phyloP scores from a whole-genome alignment of 176 grass and related monocot genomes.

The Hordeum marinum region DNA sequence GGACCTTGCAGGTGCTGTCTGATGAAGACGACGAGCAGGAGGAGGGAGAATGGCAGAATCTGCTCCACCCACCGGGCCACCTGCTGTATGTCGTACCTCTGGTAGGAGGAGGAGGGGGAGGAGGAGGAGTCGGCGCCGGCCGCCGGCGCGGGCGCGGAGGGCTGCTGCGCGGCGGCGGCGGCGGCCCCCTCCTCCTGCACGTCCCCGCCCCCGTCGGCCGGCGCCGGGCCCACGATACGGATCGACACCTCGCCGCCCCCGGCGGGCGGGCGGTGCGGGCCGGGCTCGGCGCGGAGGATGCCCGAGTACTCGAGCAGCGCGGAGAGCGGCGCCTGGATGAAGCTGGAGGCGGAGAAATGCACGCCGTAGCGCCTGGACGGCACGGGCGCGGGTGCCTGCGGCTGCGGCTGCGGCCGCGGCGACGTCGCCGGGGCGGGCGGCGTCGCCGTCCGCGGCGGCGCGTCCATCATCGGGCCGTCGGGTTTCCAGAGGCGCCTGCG shows the following conservation, averaged over 20 bases:
- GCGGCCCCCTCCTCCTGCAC: constrained; percentile 24
- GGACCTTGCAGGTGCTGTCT: constrained; percentile 94
- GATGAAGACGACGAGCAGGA: constrained; percentile 97
- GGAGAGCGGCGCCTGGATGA: constrained; percentile 89
- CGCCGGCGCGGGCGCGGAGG: neutral
- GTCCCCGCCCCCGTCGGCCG: constrained; percentile 31
- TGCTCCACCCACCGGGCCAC: constrained; percentile 95
- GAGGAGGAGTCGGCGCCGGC: constrained; percentile 15
- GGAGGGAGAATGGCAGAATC: constrained; percentile 92
- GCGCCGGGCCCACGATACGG: constrained; percentile 59
- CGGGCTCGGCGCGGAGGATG: constrained; percentile 54
- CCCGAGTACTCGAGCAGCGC: constrained; percentile 91
- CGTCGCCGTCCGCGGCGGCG: neutral
- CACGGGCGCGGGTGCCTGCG: neutral
- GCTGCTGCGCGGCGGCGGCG: neutral
- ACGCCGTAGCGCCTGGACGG: constrained; percentile 68
- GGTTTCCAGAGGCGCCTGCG: constrained; percentile 31
- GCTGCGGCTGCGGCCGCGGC: neutral
- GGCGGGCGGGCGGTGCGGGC: neutral
- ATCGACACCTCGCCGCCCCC: constrained; percentile 76
- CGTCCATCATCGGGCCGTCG: constrained; percentile 42
- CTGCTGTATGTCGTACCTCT: constrained; percentile 98
- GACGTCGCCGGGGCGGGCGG: neutral
- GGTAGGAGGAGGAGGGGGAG: constrained; percentile 20
- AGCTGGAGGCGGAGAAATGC: constrained; percentile 76